Conservation (phyloP, 164 flowering plant species). For the Vitis amurensis region DNA sequence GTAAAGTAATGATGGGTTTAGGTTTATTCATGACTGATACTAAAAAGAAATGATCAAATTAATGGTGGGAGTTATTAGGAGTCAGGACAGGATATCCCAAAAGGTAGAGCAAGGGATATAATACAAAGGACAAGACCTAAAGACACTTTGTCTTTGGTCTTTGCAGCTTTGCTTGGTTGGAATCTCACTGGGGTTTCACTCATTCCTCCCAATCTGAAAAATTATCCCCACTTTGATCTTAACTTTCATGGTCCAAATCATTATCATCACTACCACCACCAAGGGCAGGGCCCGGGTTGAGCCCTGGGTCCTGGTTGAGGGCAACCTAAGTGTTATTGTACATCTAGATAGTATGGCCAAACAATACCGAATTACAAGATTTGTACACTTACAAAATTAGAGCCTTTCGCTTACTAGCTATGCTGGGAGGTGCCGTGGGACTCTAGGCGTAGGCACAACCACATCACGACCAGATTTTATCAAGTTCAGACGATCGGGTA, state of each 20-base stretch:
- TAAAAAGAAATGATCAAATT: background rate
- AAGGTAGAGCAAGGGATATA: constrained; percentile 6
- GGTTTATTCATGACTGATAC: no score
- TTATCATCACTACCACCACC: background rate
- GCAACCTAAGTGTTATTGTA: background rate
- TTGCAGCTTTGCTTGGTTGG: constrained; percentile 11
- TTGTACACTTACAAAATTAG: background rate
- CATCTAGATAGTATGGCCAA: background rate
- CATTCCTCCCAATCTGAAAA: background rate
- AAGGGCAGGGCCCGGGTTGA: background rate
- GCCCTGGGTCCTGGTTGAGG: background rate
- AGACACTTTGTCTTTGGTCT: constrained; percentile 1
- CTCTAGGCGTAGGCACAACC: constrained; percentile 65
- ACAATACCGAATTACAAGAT: background rate
- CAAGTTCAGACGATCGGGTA: constrained; percentile 42
- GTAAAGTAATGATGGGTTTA: constrained; percentile 6
- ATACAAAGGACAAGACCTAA: constrained; percentile 6
- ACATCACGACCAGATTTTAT: constrained; percentile 49
- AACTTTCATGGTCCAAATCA: constrained; percentile 11
- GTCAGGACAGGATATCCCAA: constrained; percentile 17
- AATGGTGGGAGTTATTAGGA: constrained; percentile 11
- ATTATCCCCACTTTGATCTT: background rate
- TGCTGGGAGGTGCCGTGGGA: constrained; percentile 34
- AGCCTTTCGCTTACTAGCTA: constrained; percentile 2
- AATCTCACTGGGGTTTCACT: constrained; percentile 16